Percentiles rank a stretch among this genome's conserved stretches.
Evolutionary conservation across 305 asterid genomes (phyloP).

Genomic region (Solanum hybrid): DNA sequence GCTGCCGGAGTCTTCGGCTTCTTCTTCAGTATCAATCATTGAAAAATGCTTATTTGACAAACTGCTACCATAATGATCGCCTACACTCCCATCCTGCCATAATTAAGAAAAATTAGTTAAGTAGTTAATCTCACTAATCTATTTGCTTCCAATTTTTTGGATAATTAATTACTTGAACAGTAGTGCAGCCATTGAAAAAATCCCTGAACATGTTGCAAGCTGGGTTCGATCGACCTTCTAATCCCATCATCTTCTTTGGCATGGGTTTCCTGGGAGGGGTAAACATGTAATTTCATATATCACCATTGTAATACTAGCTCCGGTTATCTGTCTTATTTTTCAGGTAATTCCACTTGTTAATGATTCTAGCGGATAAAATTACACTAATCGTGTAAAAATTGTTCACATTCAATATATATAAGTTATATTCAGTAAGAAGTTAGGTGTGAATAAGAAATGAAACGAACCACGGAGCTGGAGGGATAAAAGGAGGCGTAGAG

Average conservation of each 20-base stretch:
- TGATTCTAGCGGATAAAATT: background rate
- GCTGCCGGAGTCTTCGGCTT: background rate
- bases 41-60: background rate
- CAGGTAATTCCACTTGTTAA: background rate
- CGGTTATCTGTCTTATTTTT: background rate
- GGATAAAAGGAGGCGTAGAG: background rate
- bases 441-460: background rate
- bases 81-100: background rate
- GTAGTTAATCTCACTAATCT: background rate
- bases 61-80: background rate
- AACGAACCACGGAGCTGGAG: slow-evolving; percentile 5
- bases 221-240: background rate
- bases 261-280: background rate
- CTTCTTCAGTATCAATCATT: background rate
- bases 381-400: background rate
- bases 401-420: background rate
- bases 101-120: background rate
- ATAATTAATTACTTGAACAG: slow-evolving; percentile 5
- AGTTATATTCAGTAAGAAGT: background rate
- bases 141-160: background rate
- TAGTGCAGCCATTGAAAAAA: background rate
- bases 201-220: slow-evolving; percentile 7
- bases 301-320: background rate
- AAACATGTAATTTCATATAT: background rate
- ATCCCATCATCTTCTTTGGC: background rate